A percentile compares a stretch with the other conserved stretches of the same genome.
Evolutionary conservation across 306 rosid species (phyloP).

Genomic region (Pyrus pyrifolia): DNA sequence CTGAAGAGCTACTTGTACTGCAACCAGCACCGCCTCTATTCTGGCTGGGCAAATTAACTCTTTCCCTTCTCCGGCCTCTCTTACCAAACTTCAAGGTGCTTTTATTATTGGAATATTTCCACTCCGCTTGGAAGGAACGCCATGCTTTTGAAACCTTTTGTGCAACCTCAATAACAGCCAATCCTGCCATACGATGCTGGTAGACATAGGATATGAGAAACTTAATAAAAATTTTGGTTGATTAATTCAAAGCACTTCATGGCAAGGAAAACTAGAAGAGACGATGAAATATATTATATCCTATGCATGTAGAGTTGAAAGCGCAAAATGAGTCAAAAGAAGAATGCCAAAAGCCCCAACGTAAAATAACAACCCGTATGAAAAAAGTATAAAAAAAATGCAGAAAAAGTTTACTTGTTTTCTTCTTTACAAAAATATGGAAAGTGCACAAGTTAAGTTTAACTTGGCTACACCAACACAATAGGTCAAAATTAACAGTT

Average conservation of each 20-base stretch:
- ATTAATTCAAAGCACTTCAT: background rate
- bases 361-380: background rate
- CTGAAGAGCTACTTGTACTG: conserved; percentile 68
- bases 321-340: background rate
- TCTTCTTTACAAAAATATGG: background rate
- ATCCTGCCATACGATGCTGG: conserved; percentile 99
- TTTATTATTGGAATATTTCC: conserved; percentile 69
- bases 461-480: background rate
- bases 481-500: background rate
- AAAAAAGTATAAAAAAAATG: background rate
- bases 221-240: background rate
- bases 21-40: conserved; percentile 98
- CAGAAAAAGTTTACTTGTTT: background rate
- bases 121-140: conserved; percentile 72
- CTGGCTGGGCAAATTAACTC: conserved; percentile 63
- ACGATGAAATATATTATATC: background rate
- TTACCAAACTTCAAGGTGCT: conserved; percentile 61
- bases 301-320: background rate
- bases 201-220: conserved; percentile 28
- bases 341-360: background rate
- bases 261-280: background rate
- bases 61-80: conserved; percentile 80
- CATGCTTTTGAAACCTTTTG: conserved; percentile 92
- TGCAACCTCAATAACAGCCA: conserved; percentile 93
- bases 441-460: background rate